Base-by-base conservation (phyloP, 768 basidiomycete species). In the Arthromyces matolae region DNA sequence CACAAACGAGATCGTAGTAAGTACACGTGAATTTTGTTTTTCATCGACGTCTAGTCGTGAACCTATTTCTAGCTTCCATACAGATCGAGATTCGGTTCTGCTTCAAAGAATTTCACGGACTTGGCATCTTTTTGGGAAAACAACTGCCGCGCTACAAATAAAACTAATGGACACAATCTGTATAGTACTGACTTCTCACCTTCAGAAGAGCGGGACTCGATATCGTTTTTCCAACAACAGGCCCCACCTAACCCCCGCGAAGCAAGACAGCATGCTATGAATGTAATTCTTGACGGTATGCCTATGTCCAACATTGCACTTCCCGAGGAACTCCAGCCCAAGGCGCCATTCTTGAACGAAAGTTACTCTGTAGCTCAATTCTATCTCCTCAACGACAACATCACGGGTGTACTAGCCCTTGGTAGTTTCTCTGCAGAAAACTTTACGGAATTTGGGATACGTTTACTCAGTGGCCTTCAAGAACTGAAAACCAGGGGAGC, bases 381-480 rank as follows among this genome's bases (percentile, higher is more conserved):
- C 55, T 79, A 73, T 57, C 57, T 79, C 61, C 68, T 80, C 13
- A 59, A 69, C 2, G 79, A 80, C 53, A 67, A 66, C 24, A 67
- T 62, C 33, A 83, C 79, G 3, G 80, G 81, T 33, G 75, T 81
- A n/a, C 65, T 82, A 22, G 77, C 78, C 3, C 69, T 83, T 5
- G 79, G 80, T 13, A 80, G 78, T 58, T 83, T 83, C 60, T 75
- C 76, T 3, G 77, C 72, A 1, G 62, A 60, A 29, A 69, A 69
- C 46, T 77, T 76, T 51, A 64, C 65, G 28, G 52, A 46, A 4
- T 76, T 81, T 50, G 67, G 71, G 42, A 52, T 57, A 31, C 69
- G 70, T 29, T 57, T 84, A 41, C 51, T 82, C 34, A 54, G 64
- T 20, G 80, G 81, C 4, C 55, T 82, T 41, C 59, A 68, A 40